These are phyloP conservation scores for Helicostylum pulchrum DNA, from an alignment of 192 early-diverging fungal genomes.

Conservation along the genomic window DNA sequence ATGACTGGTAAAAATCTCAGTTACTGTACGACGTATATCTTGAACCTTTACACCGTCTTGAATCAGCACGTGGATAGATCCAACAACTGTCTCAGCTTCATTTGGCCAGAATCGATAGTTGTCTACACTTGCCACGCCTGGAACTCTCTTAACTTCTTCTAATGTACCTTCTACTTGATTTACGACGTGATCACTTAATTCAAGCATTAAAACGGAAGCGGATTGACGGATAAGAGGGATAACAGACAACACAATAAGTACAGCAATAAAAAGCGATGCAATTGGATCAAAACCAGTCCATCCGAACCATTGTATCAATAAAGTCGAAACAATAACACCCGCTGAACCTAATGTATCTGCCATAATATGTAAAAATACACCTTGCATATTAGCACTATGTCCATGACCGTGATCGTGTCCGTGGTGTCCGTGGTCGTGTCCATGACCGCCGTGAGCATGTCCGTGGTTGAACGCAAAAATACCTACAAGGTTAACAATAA, in stretches of 20 bases:
- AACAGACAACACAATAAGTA: conserved; percentile 81
- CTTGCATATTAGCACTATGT: conserved; percentile 86
- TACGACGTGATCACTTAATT: conserved; percentile 38
- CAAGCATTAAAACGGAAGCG: conserved; percentile 52
- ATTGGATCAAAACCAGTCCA: conserved; percentile 97
- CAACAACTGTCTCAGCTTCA: conserved; percentile 48
- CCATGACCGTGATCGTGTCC: conserved; percentile 58
- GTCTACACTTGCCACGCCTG: conserved; percentile 40
- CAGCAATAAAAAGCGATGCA: conserved; percentile 88
- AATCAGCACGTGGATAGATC: conserved; percentile 49
- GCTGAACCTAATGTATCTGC: conserved; percentile 94
- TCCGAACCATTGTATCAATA: conserved; percentile 84
- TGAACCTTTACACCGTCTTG: conserved; percentile 27
- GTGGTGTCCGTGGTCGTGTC: conserved; percentile 56
- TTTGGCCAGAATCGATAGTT: conserved; percentile 59
- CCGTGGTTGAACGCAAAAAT: conserved; percentile 91
- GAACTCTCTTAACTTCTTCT: conserved; percentile 40
- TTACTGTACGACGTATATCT: conserved; percentile 38
- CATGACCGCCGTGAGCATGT: conserved; percentile 65
- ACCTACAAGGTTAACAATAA: conserved; percentile 91
- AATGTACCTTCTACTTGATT: conserved; percentile 45
- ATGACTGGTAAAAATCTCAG: conserved; percentile 41
- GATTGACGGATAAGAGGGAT: conserved; percentile 81
- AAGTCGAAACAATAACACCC: conserved; percentile 91
- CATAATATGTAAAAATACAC: conserved; percentile 91